Base-by-base conservation (phyloP, 2,329 filamentous ascomycete species). In the Fusarium sp. region DNA sequence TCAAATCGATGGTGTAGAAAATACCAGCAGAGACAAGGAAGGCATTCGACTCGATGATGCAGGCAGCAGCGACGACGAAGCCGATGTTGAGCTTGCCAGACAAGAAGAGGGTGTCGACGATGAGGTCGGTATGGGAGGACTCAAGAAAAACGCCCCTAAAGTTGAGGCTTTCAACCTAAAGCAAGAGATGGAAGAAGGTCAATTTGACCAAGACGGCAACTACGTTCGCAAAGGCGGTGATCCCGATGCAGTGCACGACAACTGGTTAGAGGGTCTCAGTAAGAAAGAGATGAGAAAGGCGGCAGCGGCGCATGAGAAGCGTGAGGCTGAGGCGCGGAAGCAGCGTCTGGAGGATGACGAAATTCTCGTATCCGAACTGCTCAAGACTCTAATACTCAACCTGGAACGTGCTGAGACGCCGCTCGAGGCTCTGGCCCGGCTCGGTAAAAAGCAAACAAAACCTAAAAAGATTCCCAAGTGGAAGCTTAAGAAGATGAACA, bases 91-190 rank as follows among this genome's bases (percentile, higher is more conserved):
- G 52, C 76, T 83, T 18, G 94, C 93, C 29, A 90, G 89, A 49
- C 81, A 93, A 34, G 93, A 93, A 70, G 90, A 92, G 65, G 92
- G 89, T 20, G 78, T 97, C 18, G 96, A 98, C 72, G 91, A 94
- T 58, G 96, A 99, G 79, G 85, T 99, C 8, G 96, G 96, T 3
- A 91, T 93, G 3, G 96, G 96, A 16, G 92, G 92, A 3, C 91
- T 97, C 74, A 98, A 98, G 83, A 92, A 90, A 75, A 94, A 98
- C 79, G 96, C 96, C 3, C 96, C 96, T 3, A 93, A 96, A 78
- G 87, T 99, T 8, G 96, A 98, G 79, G 95, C 95, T 5, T 99
- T 99, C 86, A 98, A 99, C 77, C 92, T 99, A 86, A 90, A 89
- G 63, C 84, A 88, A 15, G 96, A 99, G 80, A 91, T 97, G 79